Base-by-base conservation (phyloP, 805 yeast genomes). In the Metschnikowia hibisci region DNA sequence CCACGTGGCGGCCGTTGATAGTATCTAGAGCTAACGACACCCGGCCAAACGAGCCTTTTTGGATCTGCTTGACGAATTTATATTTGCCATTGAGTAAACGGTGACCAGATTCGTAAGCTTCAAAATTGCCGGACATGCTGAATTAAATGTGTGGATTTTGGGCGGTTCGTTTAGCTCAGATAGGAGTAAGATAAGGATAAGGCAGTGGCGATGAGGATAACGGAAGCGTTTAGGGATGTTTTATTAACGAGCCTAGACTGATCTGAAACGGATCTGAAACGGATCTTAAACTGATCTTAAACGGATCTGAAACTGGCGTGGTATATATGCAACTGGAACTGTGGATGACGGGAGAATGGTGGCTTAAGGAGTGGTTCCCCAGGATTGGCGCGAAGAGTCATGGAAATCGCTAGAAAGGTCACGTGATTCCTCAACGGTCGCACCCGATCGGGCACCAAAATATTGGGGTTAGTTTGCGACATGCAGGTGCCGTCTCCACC, bases 11-110 rank as follows among this genome's bases (percentile, higher is more conserved):
- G 26, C 47, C 43, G 9, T 56, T 48, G 13, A 43, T 33, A 2
- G 53, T 44, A 53, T 81, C 78, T 6, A 61, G 43, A 1, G 82
- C 84, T 39, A 76, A 67, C 2, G 81, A 65, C 2, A 81, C 87
- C 44, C 70, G 70, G 15, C 86, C 86, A 58, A 78, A 81, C 2
- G 84, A 72, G 4, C 86, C 87, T 29, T 68, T 70, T 55, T 78
- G 82, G 43, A 79, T 62, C 52, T 69, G 66, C 15, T 61, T 55
- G 28, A 77, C 45, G 44, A 69, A 71, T 39, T 58, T 56, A 62
- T 80, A 80, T 34, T 67, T 62, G 48, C 64, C 56, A 15, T 60
- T 60, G 28, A 78, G 57, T 12, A 64, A 51, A 26, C 46, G 32
- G 33, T 30, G 38, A 14, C 69, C 70, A 26, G 59, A 58, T 50